A percentile compares a stretch with the other conserved stretches of the same genome.
These are phyloP conservation scores for Syzygium jambos DNA, from an alignment of 345 rosid genomes.

Conservation along the genomic window DNA sequence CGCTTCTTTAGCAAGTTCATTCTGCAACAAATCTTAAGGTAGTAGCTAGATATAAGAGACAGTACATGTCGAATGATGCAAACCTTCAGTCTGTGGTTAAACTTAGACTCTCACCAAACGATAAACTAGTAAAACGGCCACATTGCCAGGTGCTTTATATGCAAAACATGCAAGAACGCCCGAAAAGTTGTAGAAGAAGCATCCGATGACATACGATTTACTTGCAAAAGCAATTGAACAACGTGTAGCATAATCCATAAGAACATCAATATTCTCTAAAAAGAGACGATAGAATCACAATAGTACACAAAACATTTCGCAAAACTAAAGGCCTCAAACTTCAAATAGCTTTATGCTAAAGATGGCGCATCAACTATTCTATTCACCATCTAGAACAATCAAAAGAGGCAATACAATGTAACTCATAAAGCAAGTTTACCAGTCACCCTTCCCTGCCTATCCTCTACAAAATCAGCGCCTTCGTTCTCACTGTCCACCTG, in stretches of 20 bases:
- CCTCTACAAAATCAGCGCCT: constrained; percentile 26
- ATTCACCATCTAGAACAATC: background rate
- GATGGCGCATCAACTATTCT: background rate
- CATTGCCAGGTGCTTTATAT: background rate
- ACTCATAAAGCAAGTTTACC: background rate
- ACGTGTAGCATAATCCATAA: background rate
- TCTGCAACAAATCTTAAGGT: background rate
- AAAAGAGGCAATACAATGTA: background rate
- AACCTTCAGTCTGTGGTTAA: background rate
- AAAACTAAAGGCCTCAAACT: background rate
- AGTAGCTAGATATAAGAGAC: background rate
- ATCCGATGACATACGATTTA: background rate
- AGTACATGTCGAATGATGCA: background rate
- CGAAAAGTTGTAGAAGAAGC: background rate
- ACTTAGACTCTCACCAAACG: background rate
- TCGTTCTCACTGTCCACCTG: constrained; percentile 17
- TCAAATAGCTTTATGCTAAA: background rate
- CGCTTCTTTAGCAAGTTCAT: background rate
- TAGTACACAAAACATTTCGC: background rate
- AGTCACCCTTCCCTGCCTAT: constrained; percentile 32
- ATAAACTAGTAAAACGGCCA: background rate
- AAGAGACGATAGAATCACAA: background rate
- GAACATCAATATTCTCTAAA: background rate
- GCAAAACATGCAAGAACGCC: background rate
- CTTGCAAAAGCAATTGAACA: background rate